Conservation (phyloP, 1,284 basidiomycete genomes). For the Rhodotorula sp. region DNA sequence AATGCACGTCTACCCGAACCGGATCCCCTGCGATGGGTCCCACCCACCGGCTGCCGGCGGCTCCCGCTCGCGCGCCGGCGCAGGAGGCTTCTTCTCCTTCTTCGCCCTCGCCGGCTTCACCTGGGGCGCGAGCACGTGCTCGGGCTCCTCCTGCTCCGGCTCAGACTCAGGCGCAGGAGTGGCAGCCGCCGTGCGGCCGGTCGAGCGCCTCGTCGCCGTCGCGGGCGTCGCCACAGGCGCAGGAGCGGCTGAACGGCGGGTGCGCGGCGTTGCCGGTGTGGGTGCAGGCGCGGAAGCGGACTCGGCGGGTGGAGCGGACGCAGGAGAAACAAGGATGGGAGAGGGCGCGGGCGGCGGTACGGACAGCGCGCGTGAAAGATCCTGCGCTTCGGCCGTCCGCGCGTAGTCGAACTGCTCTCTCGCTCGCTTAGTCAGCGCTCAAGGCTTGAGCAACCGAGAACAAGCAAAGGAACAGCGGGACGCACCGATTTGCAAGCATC, state of each 20-base stretch:
- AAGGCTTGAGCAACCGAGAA: background rate
- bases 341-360: background rate
- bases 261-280: no score
- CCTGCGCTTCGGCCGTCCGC: background rate
- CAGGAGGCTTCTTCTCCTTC: no score
- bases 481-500: conserved; percentile 16
- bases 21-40: background rate
- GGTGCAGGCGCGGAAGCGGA: no score
- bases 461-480: background rate
- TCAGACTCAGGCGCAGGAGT: no score
- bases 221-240: no score
- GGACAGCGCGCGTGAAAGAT: background rate
- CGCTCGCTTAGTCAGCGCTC: no score
- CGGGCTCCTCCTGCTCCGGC: no score
- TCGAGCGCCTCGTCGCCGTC: background rate
- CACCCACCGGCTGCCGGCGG: background rate
- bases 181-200: background rate
- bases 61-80: background rate
- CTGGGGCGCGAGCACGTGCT: no score
- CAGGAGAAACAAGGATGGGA: background rate
- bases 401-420: background rate
- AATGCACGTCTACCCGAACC: background rate
- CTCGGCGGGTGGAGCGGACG: background rate
- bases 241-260: no score
- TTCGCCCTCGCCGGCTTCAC: no score